Evolutionary conservation across 2,329 filamentous ascomycete genomes (phyloP), one percentile per base, ranked within the genome.

Genomic region (Fusarium hainanense): DNA sequence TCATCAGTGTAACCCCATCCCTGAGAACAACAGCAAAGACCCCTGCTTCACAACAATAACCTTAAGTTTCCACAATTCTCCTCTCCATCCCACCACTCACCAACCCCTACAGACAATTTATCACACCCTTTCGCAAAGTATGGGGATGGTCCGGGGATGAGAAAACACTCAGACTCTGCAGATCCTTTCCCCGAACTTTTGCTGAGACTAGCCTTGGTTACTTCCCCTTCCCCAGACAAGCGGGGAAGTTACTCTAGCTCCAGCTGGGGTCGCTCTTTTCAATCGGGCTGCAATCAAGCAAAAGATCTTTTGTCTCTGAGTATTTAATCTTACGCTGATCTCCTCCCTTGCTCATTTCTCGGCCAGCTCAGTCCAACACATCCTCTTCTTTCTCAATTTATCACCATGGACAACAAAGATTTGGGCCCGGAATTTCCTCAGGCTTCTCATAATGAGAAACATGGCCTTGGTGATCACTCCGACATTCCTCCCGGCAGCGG

Each of bases 301-400:
- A 54, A 30, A 20, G 23, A 40, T 37, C 34, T 21, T 28, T 20
- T 42, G 49, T 51, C 49, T 52, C 49, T 11, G 16, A 30, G 44
- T 66, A 66, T 66, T 49, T 66, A 66, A 66, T 30, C 27, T 25
- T 66, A 28, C 42, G 43, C 54, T 40, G 54, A 56, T 56, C 54
- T 50, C 47, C 47, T 27, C 21, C 46, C n/a, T 49, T 40, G 47
- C 25, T 28, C 10, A 11, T 23, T 55, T 50, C 43, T 50, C 49
- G 30, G 42, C 52, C 30, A 48, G 30, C 7, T 12, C 54, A 56
- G 20, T 40, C 7, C 54, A 40, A 16, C 52, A 40, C 20, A 20
- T 28, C 14, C 12, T 11, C 21, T 30, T 27, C 14, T 40, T 7
- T n/a, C 30, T 16, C 41, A 30, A 25, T 21, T 41, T 37, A 34